Conservation (phyloP, 352 stramenopile genomes). For the Phytophthora kernoviae region DNA sequence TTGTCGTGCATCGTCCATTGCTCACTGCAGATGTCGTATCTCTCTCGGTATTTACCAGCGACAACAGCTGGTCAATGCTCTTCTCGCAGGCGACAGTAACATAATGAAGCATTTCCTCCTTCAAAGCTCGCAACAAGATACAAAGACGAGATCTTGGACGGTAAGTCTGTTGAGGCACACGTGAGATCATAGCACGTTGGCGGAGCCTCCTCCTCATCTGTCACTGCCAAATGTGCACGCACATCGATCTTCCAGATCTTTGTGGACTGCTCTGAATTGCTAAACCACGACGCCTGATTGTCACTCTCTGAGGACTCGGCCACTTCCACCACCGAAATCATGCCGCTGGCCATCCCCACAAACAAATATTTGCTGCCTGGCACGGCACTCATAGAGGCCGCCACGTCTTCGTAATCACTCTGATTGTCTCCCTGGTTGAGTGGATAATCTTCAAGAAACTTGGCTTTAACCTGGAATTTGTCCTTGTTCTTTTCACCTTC, state of each 20-base stretch:
- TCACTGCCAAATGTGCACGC: conserved; percentile 46
- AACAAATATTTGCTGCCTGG: conserved; percentile 66
- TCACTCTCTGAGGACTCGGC: conserved; percentile 3
- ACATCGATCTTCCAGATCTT: conserved; percentile 86
- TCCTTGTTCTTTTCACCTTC: conserved; percentile 8
- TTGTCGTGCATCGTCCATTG: conserved; percentile 53
- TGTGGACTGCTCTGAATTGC: conserved; percentile 20
- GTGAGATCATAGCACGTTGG: conserved; percentile 65
- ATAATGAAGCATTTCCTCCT: conserved; percentile 84
- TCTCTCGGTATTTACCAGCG: conserved; percentile 71
- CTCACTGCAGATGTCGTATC: conserved; percentile 26
- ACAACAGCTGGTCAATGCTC: conserved; percentile 74
- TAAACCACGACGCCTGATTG: conserved; percentile 40
- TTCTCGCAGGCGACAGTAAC: conserved; percentile 59
- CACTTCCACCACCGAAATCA: conserved; percentile 74
- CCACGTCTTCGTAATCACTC: conserved; percentile 56
- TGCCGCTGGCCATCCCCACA: conserved; percentile 72
- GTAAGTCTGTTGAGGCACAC: conserved; percentile 46
- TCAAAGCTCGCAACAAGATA: conserved; percentile 75
- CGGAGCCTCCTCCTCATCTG: conserved; percentile 13
- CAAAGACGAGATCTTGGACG: conserved; percentile 36
- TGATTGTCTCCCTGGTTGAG: conserved; percentile 59
- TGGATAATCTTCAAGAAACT: conserved; percentile 58
- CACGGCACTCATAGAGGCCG: conserved; percentile 50
- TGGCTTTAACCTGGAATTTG: conserved; percentile 26